A percentile compares a stretch with the other conserved stretches of the same genome.
These are phyloP conservation scores for Solanum medicagineum DNA, from an alignment of 257 asterid species.

Conservation along the genomic window DNA sequence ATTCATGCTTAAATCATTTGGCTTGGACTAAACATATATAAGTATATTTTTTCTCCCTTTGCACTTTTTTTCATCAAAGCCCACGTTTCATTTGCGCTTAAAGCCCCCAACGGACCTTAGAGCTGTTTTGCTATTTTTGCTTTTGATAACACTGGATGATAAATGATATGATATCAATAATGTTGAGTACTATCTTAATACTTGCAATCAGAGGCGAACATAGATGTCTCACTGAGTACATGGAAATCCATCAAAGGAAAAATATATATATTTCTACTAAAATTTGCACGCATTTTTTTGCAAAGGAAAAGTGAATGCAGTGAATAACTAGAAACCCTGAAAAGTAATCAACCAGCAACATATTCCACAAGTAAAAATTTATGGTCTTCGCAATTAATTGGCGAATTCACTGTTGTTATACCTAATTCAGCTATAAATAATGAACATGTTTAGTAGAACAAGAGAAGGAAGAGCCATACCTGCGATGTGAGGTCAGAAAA, in stretches of 20 bases:
- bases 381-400: not conserved
- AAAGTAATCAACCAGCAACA: not conserved
- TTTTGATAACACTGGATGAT: not conserved
- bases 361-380: not conserved
- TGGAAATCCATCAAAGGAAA: not conserved
- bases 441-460: not conserved
- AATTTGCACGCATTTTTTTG: not conserved
- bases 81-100: too few species aligned
- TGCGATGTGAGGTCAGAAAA: not conserved
- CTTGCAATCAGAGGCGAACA: too few species aligned
- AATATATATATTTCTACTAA: not conserved
- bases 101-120: too few species aligned
- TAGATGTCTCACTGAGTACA: too few species aligned
- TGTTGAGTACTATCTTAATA: not conserved
- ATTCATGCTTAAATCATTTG: too few species aligned
- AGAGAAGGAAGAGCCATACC: not conserved
- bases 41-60: too few species aligned
- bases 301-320: not conserved
- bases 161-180: not conserved
- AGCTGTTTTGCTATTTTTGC: too few species aligned
- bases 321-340: not conserved
- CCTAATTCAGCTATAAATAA: not conserved
- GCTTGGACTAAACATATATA: too few species aligned
- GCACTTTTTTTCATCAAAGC: too few species aligned
- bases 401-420: not conserved